Base-by-base conservation (phyloP, 106 monocot genomes). In the Allium cepa region DNA sequence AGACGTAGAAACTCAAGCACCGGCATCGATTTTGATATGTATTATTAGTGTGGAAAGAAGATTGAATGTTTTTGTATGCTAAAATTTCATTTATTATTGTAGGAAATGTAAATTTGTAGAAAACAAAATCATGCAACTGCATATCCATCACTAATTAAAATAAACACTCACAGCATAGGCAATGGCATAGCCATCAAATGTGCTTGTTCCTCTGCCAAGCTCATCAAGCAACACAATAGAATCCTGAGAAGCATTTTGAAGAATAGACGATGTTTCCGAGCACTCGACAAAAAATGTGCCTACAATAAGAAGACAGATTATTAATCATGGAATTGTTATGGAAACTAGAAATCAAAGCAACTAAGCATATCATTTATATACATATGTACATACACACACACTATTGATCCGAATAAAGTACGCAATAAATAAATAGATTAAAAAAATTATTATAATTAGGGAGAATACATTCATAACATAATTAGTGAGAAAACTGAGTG, bases 131-230 rank as follows among this genome's bases (percentile, higher is more conserved):
- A 36, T 5, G 36, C 36, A 36, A 36, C 3, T 0, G 36, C 36
- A 36, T 36, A 36, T 3, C 36, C 36, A 55, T 55, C 3, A 55
- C 15, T 1, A 15, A 2, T 55, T 12, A 8, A 27, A 6, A 62
- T 6, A 36, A 6, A 17, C 17, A 80, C 88, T 87, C 70, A 97
- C 96, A 84, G 92, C 92, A 79, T 97, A 92, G 3, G 96, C 96
- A 68, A 97, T 97, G 26, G 91, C 96, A 89, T 97, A 97, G 60
- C 96, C 96, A 82, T 97, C 96, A 73, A 97, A 97, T 49, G 96
- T 97, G 76, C 96, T 97, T 22, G 96, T 97, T 71, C 96, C 96
- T 78, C 96, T 79, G 10, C 96, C 96, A 69, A 97, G 96, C 55
- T 97, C 96, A 71, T 97, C 96, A 57, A 97, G 88, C 77, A 97